A percentile compares a stretch with the other conserved stretches of the same genome.
These are phyloP conservation scores for Pichia cephalocereana DNA, from an alignment of 805 yeast genomes.

Conservation along the genomic window DNA sequence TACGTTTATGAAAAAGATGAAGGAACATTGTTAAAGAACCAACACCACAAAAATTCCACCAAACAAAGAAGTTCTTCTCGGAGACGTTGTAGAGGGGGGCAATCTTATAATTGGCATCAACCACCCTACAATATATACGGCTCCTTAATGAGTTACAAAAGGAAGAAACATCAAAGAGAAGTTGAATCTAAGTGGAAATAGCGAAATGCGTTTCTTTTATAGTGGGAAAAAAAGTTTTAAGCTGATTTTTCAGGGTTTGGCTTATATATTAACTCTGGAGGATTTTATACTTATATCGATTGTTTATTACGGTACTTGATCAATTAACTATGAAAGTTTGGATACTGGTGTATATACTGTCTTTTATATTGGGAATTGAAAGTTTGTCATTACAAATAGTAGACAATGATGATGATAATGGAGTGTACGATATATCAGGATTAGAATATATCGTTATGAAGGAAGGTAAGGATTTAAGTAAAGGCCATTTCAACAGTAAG, in stretches of 20 bases:
- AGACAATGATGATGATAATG: too few species aligned
- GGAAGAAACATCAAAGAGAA: constrained; percentile 6
- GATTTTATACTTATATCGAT: too few species aligned
- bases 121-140: constrained; percentile 33
- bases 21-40: background rate
- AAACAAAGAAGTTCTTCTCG: constrained; percentile 15
- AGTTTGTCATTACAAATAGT: too few species aligned
- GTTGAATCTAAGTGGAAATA: background rate
- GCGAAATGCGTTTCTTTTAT: background rate
- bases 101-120: constrained; percentile 26
- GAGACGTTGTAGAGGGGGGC: constrained; percentile 32
- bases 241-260: background rate
- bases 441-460: too few species aligned
- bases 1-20: background rate
- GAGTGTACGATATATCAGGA: too few species aligned
- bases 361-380: too few species aligned
- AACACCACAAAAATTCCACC: background rate
- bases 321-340: too few species aligned
- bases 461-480: too few species aligned
- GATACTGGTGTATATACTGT: too few species aligned
- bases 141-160: constrained; percentile 26
- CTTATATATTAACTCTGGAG: too few species aligned
- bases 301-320: too few species aligned
- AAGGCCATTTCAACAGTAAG: too few species aligned
- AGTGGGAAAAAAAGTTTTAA: background rate